Conservation (phyloP, 2,329 filamentous ascomycete genomes). For the Ceratocystis harringtonii region DNA sequence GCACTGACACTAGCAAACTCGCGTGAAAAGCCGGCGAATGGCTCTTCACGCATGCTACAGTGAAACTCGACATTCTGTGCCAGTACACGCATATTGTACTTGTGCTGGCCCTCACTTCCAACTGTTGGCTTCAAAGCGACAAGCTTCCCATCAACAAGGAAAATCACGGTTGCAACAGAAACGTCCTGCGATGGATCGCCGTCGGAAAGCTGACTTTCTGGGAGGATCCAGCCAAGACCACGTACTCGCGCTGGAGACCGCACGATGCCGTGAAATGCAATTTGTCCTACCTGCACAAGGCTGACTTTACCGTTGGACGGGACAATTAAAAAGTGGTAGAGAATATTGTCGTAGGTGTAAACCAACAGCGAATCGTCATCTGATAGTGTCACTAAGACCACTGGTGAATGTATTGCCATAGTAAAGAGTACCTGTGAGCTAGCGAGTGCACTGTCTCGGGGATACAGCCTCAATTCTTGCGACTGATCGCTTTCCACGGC, state of each 20-base stretch:
- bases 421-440: constrained; percentile 57
- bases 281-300: constrained; percentile 89
- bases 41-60: constrained; percentile 77
- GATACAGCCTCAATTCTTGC: constrained; percentile 83
- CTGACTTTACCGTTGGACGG: constrained; percentile 52
- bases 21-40: constrained; percentile 24
- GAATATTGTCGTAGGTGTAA: constrained; percentile 90
- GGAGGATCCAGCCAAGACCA: constrained; percentile 88
- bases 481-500: constrained; percentile 75
- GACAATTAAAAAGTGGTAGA: constrained; percentile 88
- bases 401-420: constrained; percentile 65
- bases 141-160: constrained; percentile 93
- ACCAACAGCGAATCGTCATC: constrained; percentile 90
- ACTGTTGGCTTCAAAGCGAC: constrained; percentile 79
- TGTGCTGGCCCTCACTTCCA: constrained; percentile 68
- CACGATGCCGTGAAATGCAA: constrained; percentile 92
- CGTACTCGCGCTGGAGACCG: constrained; percentile 82
- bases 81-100: constrained; percentile 96
- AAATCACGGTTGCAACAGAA: constrained; percentile 78
- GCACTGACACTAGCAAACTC: background rate
- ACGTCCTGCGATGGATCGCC: constrained; percentile 95
- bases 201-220: constrained; percentile 73
- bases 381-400: constrained; percentile 78
- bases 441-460: constrained; percentile 67
- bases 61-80: constrained; percentile 96